A percentile compares a stretch with the other conserved stretches of the same genome.
phyloP scores from a whole-genome alignment of 306 rosid species.

The Sesbania bispinosa region DNA sequence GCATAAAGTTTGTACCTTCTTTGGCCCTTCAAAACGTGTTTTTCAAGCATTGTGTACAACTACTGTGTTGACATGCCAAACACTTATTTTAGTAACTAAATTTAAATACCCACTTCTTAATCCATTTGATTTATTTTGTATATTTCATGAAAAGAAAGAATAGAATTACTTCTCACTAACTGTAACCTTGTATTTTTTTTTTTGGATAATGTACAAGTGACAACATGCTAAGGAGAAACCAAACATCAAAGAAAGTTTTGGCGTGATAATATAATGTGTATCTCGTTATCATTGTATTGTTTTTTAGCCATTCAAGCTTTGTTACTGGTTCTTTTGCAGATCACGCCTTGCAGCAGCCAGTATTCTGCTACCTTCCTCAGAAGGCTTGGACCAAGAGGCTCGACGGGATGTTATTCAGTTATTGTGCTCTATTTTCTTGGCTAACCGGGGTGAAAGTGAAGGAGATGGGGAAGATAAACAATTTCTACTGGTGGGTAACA shows the following conservation, averaged over 20 bases:
- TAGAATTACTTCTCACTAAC: background rate
- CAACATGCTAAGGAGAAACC: background rate
- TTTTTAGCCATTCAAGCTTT: slow-evolving; percentile 1
- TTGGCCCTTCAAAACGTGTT: background rate
- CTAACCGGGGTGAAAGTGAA: slow-evolving; percentile 80
- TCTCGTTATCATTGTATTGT: background rate
- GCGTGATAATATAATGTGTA: background rate
- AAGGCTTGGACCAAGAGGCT: slow-evolving; percentile 47
- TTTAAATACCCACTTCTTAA: background rate
- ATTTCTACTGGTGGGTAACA: slow-evolving; percentile 50
- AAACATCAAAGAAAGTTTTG: background rate
- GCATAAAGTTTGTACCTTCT: background rate
- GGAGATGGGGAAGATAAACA: slow-evolving; percentile 62
- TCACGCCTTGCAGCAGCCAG: slow-evolving; percentile 54
- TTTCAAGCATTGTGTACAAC: background rate
- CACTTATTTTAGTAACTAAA: background rate
- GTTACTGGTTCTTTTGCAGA: slow-evolving; percentile 17
- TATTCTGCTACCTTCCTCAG: slow-evolving; percentile 35
- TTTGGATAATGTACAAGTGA: background rate
- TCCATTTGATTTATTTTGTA: background rate
- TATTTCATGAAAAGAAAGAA: background rate
- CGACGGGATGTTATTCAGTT: slow-evolving; percentile 51
- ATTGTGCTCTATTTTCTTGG: slow-evolving; percentile 88
- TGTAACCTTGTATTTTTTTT: background rate
- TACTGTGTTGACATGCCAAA: background rate